phyloP scores from a whole-genome alignment of 2,329 filamentous ascomycete genomes.

The Lizonia empirigonia region DNA sequence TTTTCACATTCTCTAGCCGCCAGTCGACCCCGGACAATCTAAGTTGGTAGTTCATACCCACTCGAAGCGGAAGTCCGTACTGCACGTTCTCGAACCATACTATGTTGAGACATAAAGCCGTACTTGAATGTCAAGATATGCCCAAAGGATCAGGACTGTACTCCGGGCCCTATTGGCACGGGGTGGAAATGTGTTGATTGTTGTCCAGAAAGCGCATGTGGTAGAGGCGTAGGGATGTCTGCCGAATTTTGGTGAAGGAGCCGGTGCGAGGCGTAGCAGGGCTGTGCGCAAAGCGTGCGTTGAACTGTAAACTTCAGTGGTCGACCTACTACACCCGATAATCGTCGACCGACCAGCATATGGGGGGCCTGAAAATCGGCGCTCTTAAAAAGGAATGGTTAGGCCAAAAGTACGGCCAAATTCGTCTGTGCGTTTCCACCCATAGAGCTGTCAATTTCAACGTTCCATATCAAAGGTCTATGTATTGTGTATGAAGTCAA shows the following conservation, averaged over 20 bases:
- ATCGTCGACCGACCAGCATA: too few species aligned
- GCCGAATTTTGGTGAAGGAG: conserved; percentile 12
- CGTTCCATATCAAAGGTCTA: too few species aligned
- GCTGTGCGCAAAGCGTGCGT: too few species aligned
- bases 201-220: background rate
- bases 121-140: conserved; percentile 8
- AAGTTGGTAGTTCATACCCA: conserved; percentile 8
- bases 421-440: too few species aligned
- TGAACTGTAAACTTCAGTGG: background rate
- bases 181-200: conserved; percentile 6
- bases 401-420: too few species aligned
- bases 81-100: conserved; percentile 7
- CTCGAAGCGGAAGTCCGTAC: conserved; percentile 14
- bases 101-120: conserved; percentile 15
- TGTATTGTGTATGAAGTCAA: too few species aligned
- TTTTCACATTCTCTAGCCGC: background rate
- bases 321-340: too few species aligned
- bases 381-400: too few species aligned
- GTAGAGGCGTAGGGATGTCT: background rate
- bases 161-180: conserved; percentile 1
- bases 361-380: too few species aligned
- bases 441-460: too few species aligned
- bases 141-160: conserved; percentile 2
- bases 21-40: conserved; percentile 4
- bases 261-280: conserved; percentile 11